Percentiles rank a stretch among this genome's conserved stretches.
Conservation (phyloP, 2,329 filamentous ascomycete genomes). For the Coniochaeta sp. region DNA sequence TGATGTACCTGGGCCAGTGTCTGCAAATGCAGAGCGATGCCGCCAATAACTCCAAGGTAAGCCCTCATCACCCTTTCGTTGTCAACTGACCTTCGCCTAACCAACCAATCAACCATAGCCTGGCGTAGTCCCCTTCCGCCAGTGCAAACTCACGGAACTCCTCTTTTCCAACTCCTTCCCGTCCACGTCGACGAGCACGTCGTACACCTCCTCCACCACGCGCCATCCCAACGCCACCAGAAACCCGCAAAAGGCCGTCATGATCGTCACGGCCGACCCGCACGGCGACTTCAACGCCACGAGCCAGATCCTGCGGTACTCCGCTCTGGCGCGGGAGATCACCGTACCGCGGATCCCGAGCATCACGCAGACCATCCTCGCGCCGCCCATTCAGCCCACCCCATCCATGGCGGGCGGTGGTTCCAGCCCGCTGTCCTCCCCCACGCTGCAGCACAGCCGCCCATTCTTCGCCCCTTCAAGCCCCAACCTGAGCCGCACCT, state of each 20-base stretch:
- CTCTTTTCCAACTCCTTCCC: constrained; percentile 85
- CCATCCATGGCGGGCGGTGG: constrained; percentile 10
- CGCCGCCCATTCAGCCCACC: constrained; percentile 23
- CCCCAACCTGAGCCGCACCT: constrained; percentile 24
- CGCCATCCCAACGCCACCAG: constrained; percentile 31
- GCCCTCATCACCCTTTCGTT: constrained; percentile 9
- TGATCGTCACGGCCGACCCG: constrained; percentile 95
- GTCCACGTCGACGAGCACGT: constrained; percentile 42
- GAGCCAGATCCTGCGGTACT: constrained; percentile 91
- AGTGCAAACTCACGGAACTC: constrained; percentile 79
- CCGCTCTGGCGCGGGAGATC: constrained; percentile 84
- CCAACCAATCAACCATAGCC: constrained; percentile 36
- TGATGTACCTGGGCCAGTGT: constrained; percentile 98
- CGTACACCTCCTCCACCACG: constrained; percentile 28
- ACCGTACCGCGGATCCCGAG: constrained; percentile 85
- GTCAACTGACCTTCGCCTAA: neutral
- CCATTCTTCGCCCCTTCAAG: constrained; percentile 31
- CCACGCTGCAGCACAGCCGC: constrained; percentile 25
- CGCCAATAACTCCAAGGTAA: constrained; percentile 65
- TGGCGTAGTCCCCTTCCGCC: constrained; percentile 69
- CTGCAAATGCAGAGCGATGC: constrained; percentile 88
- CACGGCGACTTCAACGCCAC: constrained; percentile 94
- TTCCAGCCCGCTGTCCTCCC: constrained; percentile 19
- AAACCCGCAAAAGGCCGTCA: constrained; percentile 79
- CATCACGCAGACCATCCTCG: constrained; percentile 63